phyloP scores from a whole-genome alignment of 1,139 yeast species.

The Candida labiduridarum region DNA sequence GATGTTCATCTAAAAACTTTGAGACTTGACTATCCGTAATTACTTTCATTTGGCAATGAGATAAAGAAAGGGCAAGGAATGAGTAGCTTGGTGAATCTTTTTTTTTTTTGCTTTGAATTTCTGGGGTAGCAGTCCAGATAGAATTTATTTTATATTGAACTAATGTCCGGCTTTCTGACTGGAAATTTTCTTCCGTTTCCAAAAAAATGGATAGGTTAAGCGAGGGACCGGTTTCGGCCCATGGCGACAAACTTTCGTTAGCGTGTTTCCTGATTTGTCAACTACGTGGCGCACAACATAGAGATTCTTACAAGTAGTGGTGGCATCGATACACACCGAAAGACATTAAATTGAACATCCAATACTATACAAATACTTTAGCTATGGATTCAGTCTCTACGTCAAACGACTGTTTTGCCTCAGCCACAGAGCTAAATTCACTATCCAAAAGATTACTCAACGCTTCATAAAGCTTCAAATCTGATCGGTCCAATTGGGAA shows the following conservation, averaged over 20 bases:
- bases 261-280: background rate
- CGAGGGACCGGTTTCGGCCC: background rate
- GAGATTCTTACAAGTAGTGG: too few relatives aligned
- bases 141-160: background rate
- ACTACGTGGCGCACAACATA: too few relatives aligned
- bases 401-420: background rate
- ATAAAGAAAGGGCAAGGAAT: background rate
- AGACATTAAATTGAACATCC: background rate
- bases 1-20: conserved; percentile 19
- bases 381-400: background rate
- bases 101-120: background rate
- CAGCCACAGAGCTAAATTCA: conserved; percentile 9
- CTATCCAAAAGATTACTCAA: conserved; percentile 23
- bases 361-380: background rate
- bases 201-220: background rate
- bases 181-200: background rate
- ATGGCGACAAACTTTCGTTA: background rate
- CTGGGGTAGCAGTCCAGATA: background rate
- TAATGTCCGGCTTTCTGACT: background rate
- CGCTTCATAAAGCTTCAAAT: conserved; percentile 9
- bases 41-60: conserved; percentile 26
- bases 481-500: conserved; percentile 20
- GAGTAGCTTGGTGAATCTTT: too few relatives aligned
- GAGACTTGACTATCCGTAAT: conserved; percentile 28
- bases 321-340: too few relatives aligned